Conservation (phyloP, 163 green algal genomes). For the Coccomyxa subellipsoidea region DNA sequence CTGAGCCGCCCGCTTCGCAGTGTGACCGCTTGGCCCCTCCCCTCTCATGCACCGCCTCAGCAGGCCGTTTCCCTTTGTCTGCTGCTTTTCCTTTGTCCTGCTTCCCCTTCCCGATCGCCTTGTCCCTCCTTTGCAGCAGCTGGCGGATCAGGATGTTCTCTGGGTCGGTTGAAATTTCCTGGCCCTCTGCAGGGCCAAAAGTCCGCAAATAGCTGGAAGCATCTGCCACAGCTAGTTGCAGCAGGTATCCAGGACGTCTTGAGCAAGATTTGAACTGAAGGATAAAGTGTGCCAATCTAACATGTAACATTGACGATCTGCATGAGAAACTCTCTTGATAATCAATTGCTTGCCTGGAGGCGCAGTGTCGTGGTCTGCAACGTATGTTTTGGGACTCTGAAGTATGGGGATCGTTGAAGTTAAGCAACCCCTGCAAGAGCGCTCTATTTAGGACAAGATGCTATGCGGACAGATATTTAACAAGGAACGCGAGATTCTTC, state of each 20-base stretch:
- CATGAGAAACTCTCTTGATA: too few relatives aligned
- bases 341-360: not conserved
- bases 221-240: too few relatives aligned
- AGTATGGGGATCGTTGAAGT: not conserved
- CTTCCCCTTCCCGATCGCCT: conserved; percentile 5
- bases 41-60: not conserved
- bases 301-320: too few relatives aligned
- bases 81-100: conserved; percentile 16
- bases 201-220: not conserved
- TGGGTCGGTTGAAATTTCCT: conserved; percentile 12
- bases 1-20: not conserved
- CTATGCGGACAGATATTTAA: too few relatives aligned
- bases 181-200: not conserved
- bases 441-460: too few relatives aligned
- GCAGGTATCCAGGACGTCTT: not conserved
- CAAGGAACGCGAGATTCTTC: too few relatives aligned
- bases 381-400: conserved; percentile 14
- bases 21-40: not conserved
- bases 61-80: conserved; percentile 19
- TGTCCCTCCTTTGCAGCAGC: conserved; percentile 11
- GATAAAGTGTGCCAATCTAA: too few relatives aligned
- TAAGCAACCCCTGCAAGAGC: not conserved
- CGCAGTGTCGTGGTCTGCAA: conserved; percentile 20
- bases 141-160: conserved; percentile 5
- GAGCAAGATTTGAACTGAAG: too few relatives aligned